These are phyloP conservation scores for Mangifera indica DNA, from an alignment of 345 rosid species.

Conservation along the genomic window DNA sequence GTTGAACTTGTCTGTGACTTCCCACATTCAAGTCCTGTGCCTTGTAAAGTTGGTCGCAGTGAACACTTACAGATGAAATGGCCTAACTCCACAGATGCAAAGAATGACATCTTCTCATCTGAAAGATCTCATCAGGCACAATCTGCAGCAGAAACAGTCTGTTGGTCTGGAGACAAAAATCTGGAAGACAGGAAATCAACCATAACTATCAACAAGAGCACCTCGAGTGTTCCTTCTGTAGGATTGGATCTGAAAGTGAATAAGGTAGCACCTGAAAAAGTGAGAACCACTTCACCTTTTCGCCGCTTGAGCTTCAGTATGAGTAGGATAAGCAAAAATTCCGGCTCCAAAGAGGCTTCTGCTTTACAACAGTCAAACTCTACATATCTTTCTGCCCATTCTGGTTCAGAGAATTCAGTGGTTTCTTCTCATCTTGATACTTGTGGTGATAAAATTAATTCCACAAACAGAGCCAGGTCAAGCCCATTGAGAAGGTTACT, in stretches of 20 bases:
- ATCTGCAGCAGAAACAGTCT: conserved; percentile 29
- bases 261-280: conserved; percentile 48
- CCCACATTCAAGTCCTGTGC: conserved; percentile 45
- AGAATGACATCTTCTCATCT: conserved; percentile 26
- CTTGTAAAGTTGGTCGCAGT: conserved; percentile 37
- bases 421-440: conserved; percentile 36
- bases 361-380: conserved; percentile 33
- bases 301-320: conserved; percentile 57
- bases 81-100: conserved; percentile 25
- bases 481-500: conserved; percentile 88
- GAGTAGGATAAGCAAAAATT: conserved; percentile 55
- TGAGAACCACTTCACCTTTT: conserved; percentile 74
- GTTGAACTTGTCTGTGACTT: conserved; percentile 26
- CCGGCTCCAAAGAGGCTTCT: conserved; percentile 42
- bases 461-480: conserved; percentile 53
- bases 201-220: conserved; percentile 9
- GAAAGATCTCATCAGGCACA: conserved; percentile 38
- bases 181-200: conserved; percentile 35
- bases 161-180: conserved; percentile 33
- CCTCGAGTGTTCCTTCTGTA: conserved; percentile 30
- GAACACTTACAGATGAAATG: conserved; percentile 31
- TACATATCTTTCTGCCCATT: conserved; percentile 37
- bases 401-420: conserved; percentile 36
- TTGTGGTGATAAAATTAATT: conserved; percentile 29
- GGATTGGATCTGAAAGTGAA: conserved; percentile 33